These are phyloP conservation scores for Ogataea wickerhamii DNA, from an alignment of 805 yeast species.

Conservation along the genomic window DNA sequence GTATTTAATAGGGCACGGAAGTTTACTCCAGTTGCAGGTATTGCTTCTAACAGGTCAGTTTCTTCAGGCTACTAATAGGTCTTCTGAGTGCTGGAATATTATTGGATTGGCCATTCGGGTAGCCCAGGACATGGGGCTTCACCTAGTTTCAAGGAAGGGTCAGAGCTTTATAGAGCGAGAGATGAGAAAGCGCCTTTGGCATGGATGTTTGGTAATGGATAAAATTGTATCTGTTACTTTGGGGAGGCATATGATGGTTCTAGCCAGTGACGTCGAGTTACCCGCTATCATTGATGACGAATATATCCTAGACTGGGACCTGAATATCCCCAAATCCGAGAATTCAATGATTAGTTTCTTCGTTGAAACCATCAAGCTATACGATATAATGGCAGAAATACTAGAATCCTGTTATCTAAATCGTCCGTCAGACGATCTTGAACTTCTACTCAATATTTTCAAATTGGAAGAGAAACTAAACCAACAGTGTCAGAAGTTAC, in stretches of 20 bases:
- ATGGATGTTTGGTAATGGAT: constrained; percentile 4
- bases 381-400: constrained; percentile 3
- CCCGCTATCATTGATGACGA: constrained; percentile 2
- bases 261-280: constrained; percentile 2
- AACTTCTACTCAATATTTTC: constrained; percentile 1
- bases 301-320: constrained; percentile 1
- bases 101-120: constrained; percentile 3
- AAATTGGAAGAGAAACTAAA: constrained; percentile 1
- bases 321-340: background rate
- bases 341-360: constrained; percentile 2
- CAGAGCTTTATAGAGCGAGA: constrained; percentile 1
- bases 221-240: constrained; percentile 2
- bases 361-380: constrained; percentile 1
- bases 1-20: constrained; percentile 1
- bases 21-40: constrained; percentile 1
- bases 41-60: constrained; percentile 2
- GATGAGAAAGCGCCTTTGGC: constrained; percentile 4
- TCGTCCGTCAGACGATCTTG: constrained; percentile 3
- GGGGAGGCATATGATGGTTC: constrained; percentile 3
- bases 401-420: constrained; percentile 2
- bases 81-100: constrained; percentile 5
- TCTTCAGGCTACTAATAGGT: constrained; percentile 3
- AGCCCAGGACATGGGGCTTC: constrained; percentile 5
- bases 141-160: background rate
- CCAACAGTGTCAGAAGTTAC: constrained; percentile 2